Percentiles rank a stretch among this genome's conserved stretches.
Conservation (phyloP, 108 stramenopile genomes). For the Skeletonema menzelii region DNA sequence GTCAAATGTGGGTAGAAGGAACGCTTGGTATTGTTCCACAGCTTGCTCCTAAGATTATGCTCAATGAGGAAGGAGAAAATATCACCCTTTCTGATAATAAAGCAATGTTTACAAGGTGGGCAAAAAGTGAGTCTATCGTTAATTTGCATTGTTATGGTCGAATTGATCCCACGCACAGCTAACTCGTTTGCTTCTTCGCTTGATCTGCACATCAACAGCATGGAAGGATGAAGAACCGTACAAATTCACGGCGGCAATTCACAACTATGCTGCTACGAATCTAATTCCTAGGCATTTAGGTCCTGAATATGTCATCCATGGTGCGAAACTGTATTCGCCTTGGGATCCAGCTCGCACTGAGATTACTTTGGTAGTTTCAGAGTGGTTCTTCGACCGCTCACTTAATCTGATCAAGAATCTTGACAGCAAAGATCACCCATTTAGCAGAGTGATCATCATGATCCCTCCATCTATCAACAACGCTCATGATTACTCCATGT, state of each 20-base stretch:
- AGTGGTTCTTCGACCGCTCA: constrained; percentile 60
- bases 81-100: constrained; percentile 59
- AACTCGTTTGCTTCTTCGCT: no score
- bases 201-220: background rate
- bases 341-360: constrained; percentile 61
- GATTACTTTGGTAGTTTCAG: constrained; percentile 61
- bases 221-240: constrained; percentile 48
- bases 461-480: constrained; percentile 41
- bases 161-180: no score
- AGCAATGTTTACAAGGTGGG: constrained; percentile 58
- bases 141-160: no score
- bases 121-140: constrained; percentile 14
- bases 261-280: constrained; percentile 75
- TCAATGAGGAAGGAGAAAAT: constrained; percentile 66
- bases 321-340: constrained; percentile 61
- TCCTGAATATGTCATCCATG: constrained; percentile 69
- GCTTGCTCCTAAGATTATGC: constrained; percentile 63
- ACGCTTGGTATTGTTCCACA: constrained; percentile 50
- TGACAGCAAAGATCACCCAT: constrained; percentile 70
- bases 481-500: constrained; percentile 47
- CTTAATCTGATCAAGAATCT: constrained; percentile 47
- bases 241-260: constrained; percentile 61
- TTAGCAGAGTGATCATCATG: constrained; percentile 60
- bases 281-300: constrained; percentile 62
- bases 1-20: constrained; percentile 75